Base-by-base conservation (phyloP, 176 grass and related monocot genomes). In the Tuctoria greenei region DNA sequence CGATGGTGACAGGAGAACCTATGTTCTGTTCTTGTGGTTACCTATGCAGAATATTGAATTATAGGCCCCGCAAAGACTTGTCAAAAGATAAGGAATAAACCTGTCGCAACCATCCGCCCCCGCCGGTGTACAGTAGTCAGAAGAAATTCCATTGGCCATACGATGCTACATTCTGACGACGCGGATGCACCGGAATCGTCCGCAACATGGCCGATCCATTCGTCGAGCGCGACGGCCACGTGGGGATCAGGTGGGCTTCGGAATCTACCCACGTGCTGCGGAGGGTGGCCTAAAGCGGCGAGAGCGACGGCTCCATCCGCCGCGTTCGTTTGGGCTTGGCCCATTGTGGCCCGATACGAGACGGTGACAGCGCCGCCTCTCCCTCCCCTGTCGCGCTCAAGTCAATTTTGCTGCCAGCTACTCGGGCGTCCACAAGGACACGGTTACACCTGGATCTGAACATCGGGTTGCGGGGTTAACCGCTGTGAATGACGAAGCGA, bases 361-460 rank as follows among this genome's bases (percentile, higher is more conserved):
- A 42, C 20, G 21, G 45, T 61, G 71, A 56, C 8, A 39, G 35
- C n/a, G 71, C 37, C 8, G 6, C 54, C 38, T 60, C 36, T 10
- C 28, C 26, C 21, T 9, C 23, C 5, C n/a, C 13, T 2, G 21
- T 66, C 17, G 59, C 1, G 36, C 50, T n/a, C 28, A 27, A 18
- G 6, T n/a, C 8, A n/a, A 17, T 23, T 28, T 18, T 58, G 45
- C 8, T 60, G 26, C 64, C 74, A 39, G 6, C 8, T 24, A 47
- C 11, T 27, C 25, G n/a, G 27, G 28, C 28, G 6, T 6, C 31
- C 34, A n/a, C n/a, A n/a, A n/a, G n/a, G n/a, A 24, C 69, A 67
- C 62, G 76, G 76, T 80, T 80, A 74, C 83, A 74, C 69, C 83
- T 79, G 69, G 69, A 26, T 79, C 35, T 16, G 75, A 57, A 57